Conservation (phyloP, 1,139 yeast species). For the Lodderomyces margitis region DNA sequence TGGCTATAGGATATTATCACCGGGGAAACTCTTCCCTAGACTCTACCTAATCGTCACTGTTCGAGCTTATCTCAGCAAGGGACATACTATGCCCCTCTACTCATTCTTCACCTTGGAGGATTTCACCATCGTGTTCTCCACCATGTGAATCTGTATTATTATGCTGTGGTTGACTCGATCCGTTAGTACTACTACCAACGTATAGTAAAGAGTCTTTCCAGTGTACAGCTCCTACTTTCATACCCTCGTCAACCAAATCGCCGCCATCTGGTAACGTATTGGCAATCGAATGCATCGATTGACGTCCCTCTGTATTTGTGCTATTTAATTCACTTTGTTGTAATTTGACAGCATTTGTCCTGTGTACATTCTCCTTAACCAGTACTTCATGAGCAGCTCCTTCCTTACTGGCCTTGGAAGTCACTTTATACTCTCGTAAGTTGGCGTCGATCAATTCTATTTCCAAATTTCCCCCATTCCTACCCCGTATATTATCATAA, state of each 20-base stretch:
- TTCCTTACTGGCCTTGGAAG: slow-evolving; percentile 2
- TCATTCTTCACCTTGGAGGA: no score
- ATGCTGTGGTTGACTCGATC: background rate
- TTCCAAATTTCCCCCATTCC: slow-evolving; percentile 20
- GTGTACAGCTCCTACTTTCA: background rate
- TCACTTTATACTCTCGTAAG: slow-evolving; percentile 21
- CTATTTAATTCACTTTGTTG: background rate
- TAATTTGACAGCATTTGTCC: background rate
- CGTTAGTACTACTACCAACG: background rate
- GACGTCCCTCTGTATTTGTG: no score
- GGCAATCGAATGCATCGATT: no score
- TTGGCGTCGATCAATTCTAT: slow-evolving; percentile 22
- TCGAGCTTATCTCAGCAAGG: no score
- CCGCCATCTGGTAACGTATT: background rate
- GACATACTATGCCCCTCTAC: no score
- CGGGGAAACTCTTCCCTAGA: no score
- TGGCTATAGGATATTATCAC: no score
- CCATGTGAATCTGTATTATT: background rate
- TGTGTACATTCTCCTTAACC: background rate
- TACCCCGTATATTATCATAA: slow-evolving; percentile 20
- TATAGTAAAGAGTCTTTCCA: background rate
- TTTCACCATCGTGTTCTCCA: no score
- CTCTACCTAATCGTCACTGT: no score
- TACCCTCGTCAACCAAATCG: background rate
- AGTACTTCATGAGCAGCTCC: background rate